Evolutionary conservation across 73 alveolate species (phyloP).

Genomic region (Durusdinium trenchii): DNA sequence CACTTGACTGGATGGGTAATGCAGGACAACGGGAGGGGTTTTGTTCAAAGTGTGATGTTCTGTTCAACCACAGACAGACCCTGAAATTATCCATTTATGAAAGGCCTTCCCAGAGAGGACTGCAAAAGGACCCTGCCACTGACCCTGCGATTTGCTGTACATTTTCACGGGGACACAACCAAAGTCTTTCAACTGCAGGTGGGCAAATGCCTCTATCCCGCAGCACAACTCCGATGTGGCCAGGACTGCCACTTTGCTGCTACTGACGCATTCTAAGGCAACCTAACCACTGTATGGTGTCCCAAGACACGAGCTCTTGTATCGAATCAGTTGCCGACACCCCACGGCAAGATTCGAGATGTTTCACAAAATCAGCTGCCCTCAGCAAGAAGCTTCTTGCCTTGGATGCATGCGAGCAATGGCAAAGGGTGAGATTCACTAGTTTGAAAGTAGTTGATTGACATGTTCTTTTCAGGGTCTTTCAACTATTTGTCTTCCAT

Average conservation of each 20-base stretch:
- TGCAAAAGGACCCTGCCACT: too few relatives aligned
- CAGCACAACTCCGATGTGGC: neutral
- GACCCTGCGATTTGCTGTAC: too few relatives aligned
- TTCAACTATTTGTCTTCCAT: too few relatives aligned
- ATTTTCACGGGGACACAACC: neutral
- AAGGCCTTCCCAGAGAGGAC: too few relatives aligned
- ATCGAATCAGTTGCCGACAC: neutral
- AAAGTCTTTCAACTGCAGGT: slow-evolving; percentile 21
- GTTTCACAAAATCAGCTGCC: neutral
- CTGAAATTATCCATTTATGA: too few relatives aligned
- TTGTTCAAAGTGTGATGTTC: too few relatives aligned
- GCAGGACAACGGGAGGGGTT: too few relatives aligned
- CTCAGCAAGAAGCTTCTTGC: slow-evolving; percentile 25
- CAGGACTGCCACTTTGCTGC: neutral
- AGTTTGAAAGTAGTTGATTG: neutral
- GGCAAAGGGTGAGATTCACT: too few relatives aligned
- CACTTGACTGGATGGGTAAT: too few relatives aligned
- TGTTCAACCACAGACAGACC: too few relatives aligned
- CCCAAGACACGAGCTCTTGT: neutral
- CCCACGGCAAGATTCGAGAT: neutral
- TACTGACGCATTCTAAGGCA: neutral
- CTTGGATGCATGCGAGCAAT: too few relatives aligned
- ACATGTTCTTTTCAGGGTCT: too few relatives aligned
- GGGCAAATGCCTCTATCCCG: slow-evolving; percentile 24
- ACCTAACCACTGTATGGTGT: neutral